Conservation (phyloP, 805 yeast species). For the Zygosaccharomyces gambellarensis region DNA sequence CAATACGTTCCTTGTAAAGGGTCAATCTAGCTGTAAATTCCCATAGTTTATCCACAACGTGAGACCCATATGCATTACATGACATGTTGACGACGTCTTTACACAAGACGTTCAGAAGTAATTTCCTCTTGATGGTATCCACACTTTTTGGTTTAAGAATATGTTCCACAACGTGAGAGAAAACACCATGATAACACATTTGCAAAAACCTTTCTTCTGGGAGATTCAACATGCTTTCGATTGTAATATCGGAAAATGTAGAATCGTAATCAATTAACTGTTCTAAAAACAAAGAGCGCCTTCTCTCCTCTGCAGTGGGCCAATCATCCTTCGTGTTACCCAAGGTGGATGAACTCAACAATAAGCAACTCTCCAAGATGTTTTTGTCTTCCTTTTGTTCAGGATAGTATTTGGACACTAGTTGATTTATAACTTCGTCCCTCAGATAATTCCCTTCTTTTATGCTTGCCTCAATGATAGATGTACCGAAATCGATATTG, state of each 20-base stretch:
- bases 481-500: constrained; percentile 64
- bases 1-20: constrained; percentile 82
- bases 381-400: constrained; percentile 37
- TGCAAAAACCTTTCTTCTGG: constrained; percentile 59
- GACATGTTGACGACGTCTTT: constrained; percentile 57
- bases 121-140: constrained; percentile 54
- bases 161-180: constrained; percentile 80
- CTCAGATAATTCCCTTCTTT: constrained; percentile 53
- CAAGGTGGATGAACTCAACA: constrained; percentile 62
- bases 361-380: constrained; percentile 63
- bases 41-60: constrained; percentile 83
- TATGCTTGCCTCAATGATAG: constrained; percentile 62
- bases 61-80: constrained; percentile 88
- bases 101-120: constrained; percentile 60
- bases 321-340: constrained; percentile 83
- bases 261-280: constrained; percentile 65
- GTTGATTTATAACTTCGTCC: constrained; percentile 51
- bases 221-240: constrained; percentile 56
- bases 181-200: constrained; percentile 85
- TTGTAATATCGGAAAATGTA: constrained; percentile 50
- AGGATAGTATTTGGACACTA: constrained; percentile 43
- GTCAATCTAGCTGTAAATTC: constrained; percentile 68
- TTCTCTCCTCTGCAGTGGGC: constrained; percentile 88
- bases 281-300: constrained; percentile 70
- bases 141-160: constrained; percentile 49